These are phyloP conservation scores for Podochytrium sp. DNA, from an alignment of 192 early-diverging fungal species.

Conservation along the genomic window DNA sequence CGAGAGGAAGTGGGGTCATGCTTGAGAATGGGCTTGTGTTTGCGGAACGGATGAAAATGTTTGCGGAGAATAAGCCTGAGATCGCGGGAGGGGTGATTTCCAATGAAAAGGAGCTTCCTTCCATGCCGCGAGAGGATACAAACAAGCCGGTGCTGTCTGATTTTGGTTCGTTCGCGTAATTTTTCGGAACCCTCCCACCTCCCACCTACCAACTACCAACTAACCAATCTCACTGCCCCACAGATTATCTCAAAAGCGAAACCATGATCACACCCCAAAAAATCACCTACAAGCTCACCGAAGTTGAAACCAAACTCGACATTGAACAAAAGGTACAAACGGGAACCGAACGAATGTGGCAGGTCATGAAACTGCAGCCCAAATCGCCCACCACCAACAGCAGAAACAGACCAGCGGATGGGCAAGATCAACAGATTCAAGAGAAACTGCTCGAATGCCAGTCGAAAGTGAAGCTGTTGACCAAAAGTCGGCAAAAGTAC, in stretches of 20 bases:
- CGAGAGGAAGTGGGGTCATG: neutral
- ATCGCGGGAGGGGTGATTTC: too few species aligned
- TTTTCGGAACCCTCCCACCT: too few species aligned
- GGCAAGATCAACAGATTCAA: constrained; percentile 19
- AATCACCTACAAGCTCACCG: constrained; percentile 74
- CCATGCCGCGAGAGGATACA: too few species aligned
- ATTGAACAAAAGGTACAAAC: constrained; percentile 92
- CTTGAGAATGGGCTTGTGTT: too few species aligned
- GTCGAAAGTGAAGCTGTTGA: constrained; percentile 48
- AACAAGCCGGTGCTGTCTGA: constrained; percentile 19
- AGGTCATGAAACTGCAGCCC: constrained; percentile 29
- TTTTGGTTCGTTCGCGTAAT: constrained; percentile 38
- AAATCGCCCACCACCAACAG: constrained; percentile 39
- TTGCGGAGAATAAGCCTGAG: too few species aligned
- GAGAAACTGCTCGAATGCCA: constrained; percentile 54
- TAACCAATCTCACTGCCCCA: neutral
- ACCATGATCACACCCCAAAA: constrained; percentile 54
- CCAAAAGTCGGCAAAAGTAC: constrained; percentile 75
- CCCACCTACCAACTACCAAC: too few species aligned
- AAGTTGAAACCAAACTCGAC: constrained; percentile 88
- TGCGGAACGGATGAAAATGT: too few species aligned
- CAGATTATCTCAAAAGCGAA: constrained; percentile 54
- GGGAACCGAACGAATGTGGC: constrained; percentile 73
- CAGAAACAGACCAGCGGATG: constrained; percentile 25
- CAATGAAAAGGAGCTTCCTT: too few species aligned